phyloP scores from a whole-genome alignment of 306 rosid genomes.

The Lupinus albus region DNA sequence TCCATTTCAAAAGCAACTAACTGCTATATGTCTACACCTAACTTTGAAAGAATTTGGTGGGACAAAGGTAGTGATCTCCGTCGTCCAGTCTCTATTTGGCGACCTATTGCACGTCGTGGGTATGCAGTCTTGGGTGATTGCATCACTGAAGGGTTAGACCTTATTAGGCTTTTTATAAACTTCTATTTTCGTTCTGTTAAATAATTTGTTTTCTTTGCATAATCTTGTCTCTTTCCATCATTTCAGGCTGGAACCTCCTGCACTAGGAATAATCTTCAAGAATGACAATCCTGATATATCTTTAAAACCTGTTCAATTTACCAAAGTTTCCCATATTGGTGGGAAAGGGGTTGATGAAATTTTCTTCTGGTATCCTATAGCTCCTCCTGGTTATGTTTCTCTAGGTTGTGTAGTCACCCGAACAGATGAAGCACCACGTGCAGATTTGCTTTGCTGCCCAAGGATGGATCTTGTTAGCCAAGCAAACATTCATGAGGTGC shows the following conservation, averaged over 20 bases:
- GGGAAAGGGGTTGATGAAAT: slow-evolving; percentile 88
- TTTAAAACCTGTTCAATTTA: slow-evolving; percentile 89
- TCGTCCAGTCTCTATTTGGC: slow-evolving; percentile 88
- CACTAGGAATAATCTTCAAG: slow-evolving; percentile 85
- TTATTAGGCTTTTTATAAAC: slow-evolving; percentile 29
- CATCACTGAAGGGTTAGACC: slow-evolving; percentile 89
- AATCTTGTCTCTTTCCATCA: slow-evolving; percentile 39
- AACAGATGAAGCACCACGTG: slow-evolving; percentile 73
- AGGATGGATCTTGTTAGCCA: slow-evolving; percentile 98
- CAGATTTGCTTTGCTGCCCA: slow-evolving; percentile 81
- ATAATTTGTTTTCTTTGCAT: slow-evolving; percentile 14
- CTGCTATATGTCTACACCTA: slow-evolving; percentile 74
- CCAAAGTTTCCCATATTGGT: slow-evolving; percentile 78
- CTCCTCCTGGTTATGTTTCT: slow-evolving; percentile 99
- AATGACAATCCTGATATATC: slow-evolving; percentile 80
- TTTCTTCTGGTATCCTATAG: slow-evolving; percentile 93
- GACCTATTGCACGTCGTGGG: slow-evolving; percentile 78
- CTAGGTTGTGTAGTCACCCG: slow-evolving; percentile 87
- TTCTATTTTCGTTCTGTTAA: slow-evolving; percentile 18
- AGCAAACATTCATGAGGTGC: slow-evolving; percentile 78
- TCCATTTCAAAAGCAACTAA: slow-evolving; percentile 78
- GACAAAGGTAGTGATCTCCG: slow-evolving; percentile 87
- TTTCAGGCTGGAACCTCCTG: slow-evolving; percentile 95
- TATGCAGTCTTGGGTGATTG: slow-evolving; percentile 90
- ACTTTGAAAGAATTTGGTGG: slow-evolving; percentile 99